These are phyloP conservation scores for Gossypium arboreum DNA, from an alignment of 345 rosid genomes.

Conservation along the genomic window DNA sequence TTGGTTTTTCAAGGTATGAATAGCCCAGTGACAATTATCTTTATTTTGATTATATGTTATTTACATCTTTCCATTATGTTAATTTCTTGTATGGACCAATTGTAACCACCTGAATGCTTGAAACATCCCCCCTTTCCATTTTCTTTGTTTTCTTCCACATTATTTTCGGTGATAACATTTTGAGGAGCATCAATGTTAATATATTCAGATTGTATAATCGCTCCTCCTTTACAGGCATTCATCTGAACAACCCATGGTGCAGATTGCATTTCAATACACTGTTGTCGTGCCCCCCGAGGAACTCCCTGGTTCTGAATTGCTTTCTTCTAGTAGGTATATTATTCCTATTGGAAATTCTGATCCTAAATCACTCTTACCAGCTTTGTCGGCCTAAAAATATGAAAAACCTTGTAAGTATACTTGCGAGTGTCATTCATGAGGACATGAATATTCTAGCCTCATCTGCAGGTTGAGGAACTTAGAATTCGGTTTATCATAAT, in stretches of 20 bases:
- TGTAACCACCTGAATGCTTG: neutral
- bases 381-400: neutral
- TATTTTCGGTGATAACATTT: neutral
- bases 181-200: neutral
- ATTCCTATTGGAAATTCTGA: conserved; percentile 7
- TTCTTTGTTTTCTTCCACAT: neutral
- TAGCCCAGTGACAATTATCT: neutral
- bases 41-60: conserved; percentile 6
- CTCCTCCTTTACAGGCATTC: conserved; percentile 47
- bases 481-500: neutral
- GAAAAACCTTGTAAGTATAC: neutral
- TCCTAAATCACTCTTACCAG: neutral
- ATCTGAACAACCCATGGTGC: conserved; percentile 81
- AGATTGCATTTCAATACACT: conserved; percentile 93
- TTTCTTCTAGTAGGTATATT: conserved; percentile 61
- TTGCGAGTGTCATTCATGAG: neutral
- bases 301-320: conserved; percentile 45
- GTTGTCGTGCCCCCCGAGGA: conserved; percentile 84
- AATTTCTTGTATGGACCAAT: neutral
- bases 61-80: neutral
- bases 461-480: neutral
- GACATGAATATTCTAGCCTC: neutral
- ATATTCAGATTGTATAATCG: neutral
- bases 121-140: neutral
- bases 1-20: conserved; percentile 82